Base-by-base conservation (phyloP, 1,284 basidiomycete genomes). In the Cutaneotrichosporon spelunceum region DNA sequence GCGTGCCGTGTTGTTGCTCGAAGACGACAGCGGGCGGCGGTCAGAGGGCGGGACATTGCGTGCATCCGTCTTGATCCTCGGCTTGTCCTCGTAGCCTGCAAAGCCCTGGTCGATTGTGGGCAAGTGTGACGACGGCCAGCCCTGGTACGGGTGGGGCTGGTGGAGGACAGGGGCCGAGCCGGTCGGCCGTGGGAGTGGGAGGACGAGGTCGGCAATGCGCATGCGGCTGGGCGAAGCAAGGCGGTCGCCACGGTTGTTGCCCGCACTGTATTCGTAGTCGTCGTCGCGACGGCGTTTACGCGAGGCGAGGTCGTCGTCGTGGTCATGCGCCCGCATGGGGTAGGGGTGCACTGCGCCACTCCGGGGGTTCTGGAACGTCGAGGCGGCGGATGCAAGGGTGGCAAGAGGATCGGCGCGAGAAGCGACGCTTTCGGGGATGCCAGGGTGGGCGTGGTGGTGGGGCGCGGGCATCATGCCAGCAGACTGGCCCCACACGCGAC, bases 401-500 rank as follows among this genome's bases (percentile, higher is more conserved):
- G 66, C 59, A 16, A 65, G 64, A 3, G 61, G 60, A 52, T 67
- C 63, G 36, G 44, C 52, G 26, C 54, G 36, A 16, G 23, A 27
- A 19, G 6, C 30, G 16, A n/a, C n/a, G 7, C 54, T 48, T 13
- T 23, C n/a, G 44, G 16, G 10, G 19, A 56, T 2, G 14, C 33
- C 30, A 24, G 53, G 54, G 50, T 36, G 36, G 52, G 29, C 33
- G 34, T 49, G 29, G 34, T 49, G 29, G 53, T 33, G 30, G 23
- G 33, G 47, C 26, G 48, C 24, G 21, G 34, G 47, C 19, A 50
- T 50, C 48, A 50, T 26, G 36, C 53, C 60, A 6, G 53, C n/a
- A 5, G 42, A 11, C 26, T 34, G 26, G n/a, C 58, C 50, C 67
- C 69, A 73, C 19, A 66, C 65, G 16, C 70, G 62, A 29, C 72